A percentile compares a stretch with the other conserved stretches of the same genome.
phyloP scores from a whole-genome alignment of 306 rosid genomes.

The Cicer judaicum region DNA sequence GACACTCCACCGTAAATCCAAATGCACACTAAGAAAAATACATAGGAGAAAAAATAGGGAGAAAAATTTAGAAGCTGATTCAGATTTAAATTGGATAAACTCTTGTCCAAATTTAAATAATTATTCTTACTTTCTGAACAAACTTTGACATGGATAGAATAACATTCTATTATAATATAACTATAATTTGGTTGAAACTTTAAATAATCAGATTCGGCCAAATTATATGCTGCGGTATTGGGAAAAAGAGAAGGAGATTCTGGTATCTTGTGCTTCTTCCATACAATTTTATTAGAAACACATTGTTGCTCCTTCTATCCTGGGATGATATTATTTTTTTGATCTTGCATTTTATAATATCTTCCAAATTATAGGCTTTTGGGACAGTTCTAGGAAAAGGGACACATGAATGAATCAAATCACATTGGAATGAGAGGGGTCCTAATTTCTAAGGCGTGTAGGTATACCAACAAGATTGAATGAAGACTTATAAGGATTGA shows the following conservation, averaged over 20 bases:
- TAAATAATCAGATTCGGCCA: conserved; percentile 33
- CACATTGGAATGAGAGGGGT: too few relatives aligned
- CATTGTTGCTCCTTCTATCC: conserved; percentile 16
- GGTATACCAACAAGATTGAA: too few relatives aligned
- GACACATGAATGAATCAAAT: too few relatives aligned
- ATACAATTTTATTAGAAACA: background rate
- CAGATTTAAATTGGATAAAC: background rate
- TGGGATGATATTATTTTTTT: background rate
- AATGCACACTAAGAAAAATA: background rate
- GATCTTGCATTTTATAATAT: too few relatives aligned
- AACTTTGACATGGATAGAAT: background rate
- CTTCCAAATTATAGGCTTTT: too few relatives aligned
- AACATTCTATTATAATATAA: conserved; percentile 13
- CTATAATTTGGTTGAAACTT: conserved; percentile 1
- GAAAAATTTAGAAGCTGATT: background rate
- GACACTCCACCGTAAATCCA: background rate
- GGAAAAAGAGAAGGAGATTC: conserved; percentile 20
- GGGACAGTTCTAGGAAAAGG: too few relatives aligned
- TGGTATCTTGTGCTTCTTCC: conserved; percentile 15
- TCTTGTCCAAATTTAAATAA: background rate
- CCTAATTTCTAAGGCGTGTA: too few relatives aligned
- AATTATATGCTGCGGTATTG: conserved; percentile 4
- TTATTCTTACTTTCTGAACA: background rate
- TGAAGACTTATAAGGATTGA: too few relatives aligned
- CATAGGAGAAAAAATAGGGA: background rate